Base-by-base conservation (phyloP, 306 rosid genomes). In the Cucumis hystrix region DNA sequence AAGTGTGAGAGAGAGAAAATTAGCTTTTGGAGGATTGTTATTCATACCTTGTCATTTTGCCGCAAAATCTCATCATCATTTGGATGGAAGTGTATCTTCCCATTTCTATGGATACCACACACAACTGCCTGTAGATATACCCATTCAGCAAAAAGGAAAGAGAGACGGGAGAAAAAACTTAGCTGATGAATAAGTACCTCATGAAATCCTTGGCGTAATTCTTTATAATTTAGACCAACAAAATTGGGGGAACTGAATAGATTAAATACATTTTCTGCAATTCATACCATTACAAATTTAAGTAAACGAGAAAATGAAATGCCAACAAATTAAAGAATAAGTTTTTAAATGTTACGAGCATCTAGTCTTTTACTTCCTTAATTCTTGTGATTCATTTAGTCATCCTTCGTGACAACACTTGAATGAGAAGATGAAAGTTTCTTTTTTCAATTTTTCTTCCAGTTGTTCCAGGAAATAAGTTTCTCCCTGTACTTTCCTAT, bases 181-280 rank as follows among this genome's bases (percentile, higher is more conserved):
- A 23, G 35, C 16, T 64, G 63, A 78, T 37, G 30, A 20, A 51
- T 45, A 65, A 78, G 82, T 87, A 95, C 98, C 88, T 89, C 96
- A 77, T 79, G 83, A 82, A 92, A 85, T 72, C 85, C 82, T 78
- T 74, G 90, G 55, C 96, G 85, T 79, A 91, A 79, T 78, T 89
- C 85, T 83, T 90, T 81, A 80, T 92, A 95, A 61, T 81, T 87
- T 79, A 77, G 76, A 80, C 99, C 99, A 17, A 81, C 86, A 79
- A 90, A 82, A 79, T 80, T 72, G 72, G 99, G 88, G 71, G 87
- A 87, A 85, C 85, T 85, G 82, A 84, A 76, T 78, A 95, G 97
- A 82, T 88, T 81, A 83, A 95, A 95, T 80, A 92, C 97, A 83
- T 92, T 92, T 84, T 95, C 98, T 95, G 96, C 93, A 84, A 78